These are phyloP conservation scores for Fraxinus americana DNA, from an alignment of 257 asterid species.

Conservation along the genomic window DNA sequence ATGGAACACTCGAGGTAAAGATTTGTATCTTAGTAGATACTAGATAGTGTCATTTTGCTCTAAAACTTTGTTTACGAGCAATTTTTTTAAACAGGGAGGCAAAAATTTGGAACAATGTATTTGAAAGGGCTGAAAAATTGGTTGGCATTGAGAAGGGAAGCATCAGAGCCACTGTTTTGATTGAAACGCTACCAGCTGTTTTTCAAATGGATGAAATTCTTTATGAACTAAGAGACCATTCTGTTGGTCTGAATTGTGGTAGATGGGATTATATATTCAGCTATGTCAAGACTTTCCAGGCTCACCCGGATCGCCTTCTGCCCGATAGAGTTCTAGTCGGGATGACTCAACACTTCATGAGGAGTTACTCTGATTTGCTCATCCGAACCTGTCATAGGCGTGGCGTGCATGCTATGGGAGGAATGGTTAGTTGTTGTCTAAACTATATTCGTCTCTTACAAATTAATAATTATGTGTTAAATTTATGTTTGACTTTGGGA, in stretches of 20 bases:
- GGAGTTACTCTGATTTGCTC: conserved; percentile 82
- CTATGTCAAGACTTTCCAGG: conserved; percentile 89
- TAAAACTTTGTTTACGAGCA: neutral
- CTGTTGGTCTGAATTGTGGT: conserved; percentile 88
- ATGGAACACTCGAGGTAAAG: conserved; percentile 87
- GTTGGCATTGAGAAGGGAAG: conserved; percentile 79
- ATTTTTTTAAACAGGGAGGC: conserved; percentile 66
- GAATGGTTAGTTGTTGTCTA: conserved; percentile 58
- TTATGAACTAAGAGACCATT: conserved; percentile 78
- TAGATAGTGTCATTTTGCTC: neutral
- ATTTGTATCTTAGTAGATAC: neutral
- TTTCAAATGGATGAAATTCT: conserved; percentile 95
- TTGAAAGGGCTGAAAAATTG: conserved; percentile 69
- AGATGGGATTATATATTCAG: conserved; percentile 98
- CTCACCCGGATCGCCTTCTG: conserved; percentile 78
- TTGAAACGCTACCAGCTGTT: conserved; percentile 96
- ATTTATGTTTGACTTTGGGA: no score
- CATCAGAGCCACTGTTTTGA: conserved; percentile 90
- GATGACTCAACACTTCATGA: conserved; percentile 91
- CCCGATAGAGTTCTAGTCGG: conserved; percentile 94
- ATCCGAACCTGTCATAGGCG: conserved; percentile 86
- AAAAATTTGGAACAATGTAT: conserved; percentile 82
- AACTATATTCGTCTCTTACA: neutral
- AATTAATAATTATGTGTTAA: no score
- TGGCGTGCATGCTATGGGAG: conserved; percentile 97